Conservation (phyloP, 495 filamentous ascomycete genomes). For the Astrocystis sublimbata region DNA sequence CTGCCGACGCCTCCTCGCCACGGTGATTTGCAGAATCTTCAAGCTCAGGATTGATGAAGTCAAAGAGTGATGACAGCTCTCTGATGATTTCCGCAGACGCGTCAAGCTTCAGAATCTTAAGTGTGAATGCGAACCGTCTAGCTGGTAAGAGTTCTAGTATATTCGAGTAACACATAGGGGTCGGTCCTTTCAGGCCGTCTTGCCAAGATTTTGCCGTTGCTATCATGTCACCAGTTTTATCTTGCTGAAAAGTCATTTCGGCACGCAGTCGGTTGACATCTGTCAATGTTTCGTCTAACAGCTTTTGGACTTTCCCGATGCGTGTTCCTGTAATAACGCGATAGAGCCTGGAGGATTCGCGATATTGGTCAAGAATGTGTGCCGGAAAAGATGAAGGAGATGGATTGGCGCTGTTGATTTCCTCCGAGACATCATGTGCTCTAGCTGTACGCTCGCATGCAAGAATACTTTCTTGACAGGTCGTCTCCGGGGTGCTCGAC, state of each 20-base stretch:
- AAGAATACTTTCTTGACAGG: background rate
- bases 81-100: background rate
- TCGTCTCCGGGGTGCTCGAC: background rate
- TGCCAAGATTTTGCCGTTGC: background rate
- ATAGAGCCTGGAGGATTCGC: background rate
- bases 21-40: background rate
- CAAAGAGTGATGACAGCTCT: background rate
- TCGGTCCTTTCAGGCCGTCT: background rate
- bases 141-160: background rate
- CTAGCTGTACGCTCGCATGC: background rate
- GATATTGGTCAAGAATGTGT: background rate
- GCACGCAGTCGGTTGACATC: constrained; percentile 7
- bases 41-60: background rate
- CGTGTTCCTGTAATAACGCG: constrained; percentile 2
- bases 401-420: background rate
- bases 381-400: background rate
- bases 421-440: background rate
- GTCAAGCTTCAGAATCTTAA: background rate
- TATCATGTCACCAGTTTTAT: constrained; percentile 4
- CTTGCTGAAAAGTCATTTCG: background rate
- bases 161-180: background rate
- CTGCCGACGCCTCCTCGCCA: background rate
- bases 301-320: background rate
- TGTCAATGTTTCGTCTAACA: background rate
- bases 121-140: background rate